These are phyloP conservation scores for Emergomyces orientalis DNA, from an alignment of 2,329 filamentous ascomycete genomes.

Conservation along the genomic window DNA sequence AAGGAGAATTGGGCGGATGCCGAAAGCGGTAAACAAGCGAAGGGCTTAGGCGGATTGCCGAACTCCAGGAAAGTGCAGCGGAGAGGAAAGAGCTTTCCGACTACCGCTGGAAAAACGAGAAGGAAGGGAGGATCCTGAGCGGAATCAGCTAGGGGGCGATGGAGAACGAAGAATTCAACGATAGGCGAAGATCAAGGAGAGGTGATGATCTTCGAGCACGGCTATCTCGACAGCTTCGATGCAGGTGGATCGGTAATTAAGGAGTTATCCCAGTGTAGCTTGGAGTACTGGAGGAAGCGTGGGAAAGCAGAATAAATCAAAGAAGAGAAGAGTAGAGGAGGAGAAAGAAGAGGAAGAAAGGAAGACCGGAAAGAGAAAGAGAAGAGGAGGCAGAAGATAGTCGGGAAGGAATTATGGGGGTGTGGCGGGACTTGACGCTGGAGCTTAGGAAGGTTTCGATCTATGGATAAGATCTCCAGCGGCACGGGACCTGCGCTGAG, in stretches of 20 bases:
- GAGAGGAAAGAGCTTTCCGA: background rate
- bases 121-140: background rate
- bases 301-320: background rate
- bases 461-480: conserved; percentile 6
- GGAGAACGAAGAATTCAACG: background rate
- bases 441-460: conserved; percentile 5
- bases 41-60: background rate
- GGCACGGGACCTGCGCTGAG: conserved; percentile 2
- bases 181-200: background rate
- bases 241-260: background rate
- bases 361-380: conserved; percentile 8
- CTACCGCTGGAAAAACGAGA: background rate
- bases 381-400: conserved; percentile 8
- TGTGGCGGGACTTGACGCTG: background rate
- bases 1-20: background rate
- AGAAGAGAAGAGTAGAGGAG: conserved; percentile 5
- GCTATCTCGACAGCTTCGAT: background rate
- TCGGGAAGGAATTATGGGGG: conserved; percentile 6
- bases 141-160: background rate
- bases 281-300: background rate
- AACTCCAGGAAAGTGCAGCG: background rate
- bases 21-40: conserved; percentile 1
- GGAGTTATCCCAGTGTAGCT: background rate
- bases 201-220: background rate
- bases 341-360: conserved; percentile 7